phyloP scores from a whole-genome alignment of 805 yeast species.

The Cyberlindnera nakhonratchasimensis region DNA sequence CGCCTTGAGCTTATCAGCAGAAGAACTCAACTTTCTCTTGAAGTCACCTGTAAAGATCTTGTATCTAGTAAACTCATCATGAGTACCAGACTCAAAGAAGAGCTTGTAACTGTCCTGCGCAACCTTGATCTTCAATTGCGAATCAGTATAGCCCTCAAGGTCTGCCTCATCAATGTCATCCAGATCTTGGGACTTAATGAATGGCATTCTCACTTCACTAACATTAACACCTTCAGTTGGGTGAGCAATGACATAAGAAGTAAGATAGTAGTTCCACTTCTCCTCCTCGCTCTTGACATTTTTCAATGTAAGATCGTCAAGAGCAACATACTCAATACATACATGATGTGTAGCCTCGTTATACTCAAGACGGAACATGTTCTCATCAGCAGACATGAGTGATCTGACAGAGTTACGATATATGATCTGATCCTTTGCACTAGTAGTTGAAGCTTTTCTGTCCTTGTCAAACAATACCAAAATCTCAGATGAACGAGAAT shows the following conservation, averaged over 20 bases:
- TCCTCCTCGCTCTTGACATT: conserved; percentile 69
- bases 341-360: conserved; percentile 50
- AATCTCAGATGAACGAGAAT: conserved; percentile 75
- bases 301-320: conserved; percentile 83
- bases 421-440: conserved; percentile 82
- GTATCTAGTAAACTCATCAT: conserved; percentile 72
- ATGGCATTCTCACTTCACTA: conserved; percentile 73
- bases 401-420: conserved; percentile 86
- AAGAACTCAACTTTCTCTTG: conserved; percentile 36
- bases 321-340: conserved; percentile 76
- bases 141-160: conserved; percentile 58
- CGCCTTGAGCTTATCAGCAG: conserved; percentile 28
- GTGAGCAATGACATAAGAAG: conserved; percentile 89
- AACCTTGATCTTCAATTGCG: conserved; percentile 74
- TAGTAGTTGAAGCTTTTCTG: conserved; percentile 57
- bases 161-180: conserved; percentile 45
- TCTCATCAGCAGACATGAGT: conserved; percentile 80
- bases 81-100: conserved; percentile 74
- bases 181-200: conserved; percentile 51
- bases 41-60: conserved; percentile 39
- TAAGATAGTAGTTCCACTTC: conserved; percentile 88
- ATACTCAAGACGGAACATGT: conserved; percentile 84
- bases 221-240: conserved; percentile 95
- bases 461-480: conserved; percentile 80
- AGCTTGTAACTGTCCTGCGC: conserved; percentile 75